Percentiles rank a stretch among this genome's conserved stretches.
These are phyloP conservation scores for Iris macrosiphon DNA, from an alignment of 106 monocot species.

Conservation along the genomic window DNA sequence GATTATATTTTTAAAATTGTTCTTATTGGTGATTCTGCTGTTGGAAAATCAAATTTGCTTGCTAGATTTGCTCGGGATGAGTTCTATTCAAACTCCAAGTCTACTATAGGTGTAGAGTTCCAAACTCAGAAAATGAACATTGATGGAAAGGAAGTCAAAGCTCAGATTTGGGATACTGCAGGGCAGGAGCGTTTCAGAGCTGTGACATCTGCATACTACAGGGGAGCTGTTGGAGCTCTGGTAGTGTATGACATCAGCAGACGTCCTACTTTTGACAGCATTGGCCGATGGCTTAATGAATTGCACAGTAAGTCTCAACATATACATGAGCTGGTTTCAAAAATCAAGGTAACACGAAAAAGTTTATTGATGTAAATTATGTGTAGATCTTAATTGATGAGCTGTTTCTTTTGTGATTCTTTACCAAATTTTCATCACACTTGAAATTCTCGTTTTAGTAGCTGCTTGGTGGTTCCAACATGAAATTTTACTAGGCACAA, in stretches of 20 bases:
- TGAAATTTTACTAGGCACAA: neutral
- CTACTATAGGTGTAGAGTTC: constrained; percentile 11
- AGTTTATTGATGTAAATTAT: neutral
- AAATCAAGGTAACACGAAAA: neutral
- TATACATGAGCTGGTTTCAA: neutral
- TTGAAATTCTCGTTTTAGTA: no score
- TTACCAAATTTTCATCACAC: neutral
- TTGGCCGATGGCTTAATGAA: constrained; percentile 9
- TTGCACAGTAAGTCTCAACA: constrained; percentile 6
- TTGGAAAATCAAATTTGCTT: constrained; percentile 13
- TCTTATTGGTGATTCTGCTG: constrained; percentile 11
- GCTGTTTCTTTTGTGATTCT: neutral
- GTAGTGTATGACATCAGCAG: constrained; percentile 10
- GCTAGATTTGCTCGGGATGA: constrained; percentile 13
- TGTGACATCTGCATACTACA: constrained; percentile 11
- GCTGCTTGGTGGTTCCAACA: neutral
- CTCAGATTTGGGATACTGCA: constrained; percentile 16
- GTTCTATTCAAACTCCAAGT: constrained; percentile 10
- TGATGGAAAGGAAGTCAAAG: constrained; percentile 11
- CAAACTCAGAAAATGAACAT: constrained; percentile 8
- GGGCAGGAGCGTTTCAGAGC: constrained; percentile 12
- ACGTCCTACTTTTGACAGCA: constrained; percentile 9
- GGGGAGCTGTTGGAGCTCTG: constrained; percentile 11
- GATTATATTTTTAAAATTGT: constrained; percentile 12
- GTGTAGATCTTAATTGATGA: neutral